Percentiles rank a stretch among this genome's conserved stretches.
Evolutionary conservation across 345 rosid genomes (phyloP).

Genomic region (Salix koriyanagi): DNA sequence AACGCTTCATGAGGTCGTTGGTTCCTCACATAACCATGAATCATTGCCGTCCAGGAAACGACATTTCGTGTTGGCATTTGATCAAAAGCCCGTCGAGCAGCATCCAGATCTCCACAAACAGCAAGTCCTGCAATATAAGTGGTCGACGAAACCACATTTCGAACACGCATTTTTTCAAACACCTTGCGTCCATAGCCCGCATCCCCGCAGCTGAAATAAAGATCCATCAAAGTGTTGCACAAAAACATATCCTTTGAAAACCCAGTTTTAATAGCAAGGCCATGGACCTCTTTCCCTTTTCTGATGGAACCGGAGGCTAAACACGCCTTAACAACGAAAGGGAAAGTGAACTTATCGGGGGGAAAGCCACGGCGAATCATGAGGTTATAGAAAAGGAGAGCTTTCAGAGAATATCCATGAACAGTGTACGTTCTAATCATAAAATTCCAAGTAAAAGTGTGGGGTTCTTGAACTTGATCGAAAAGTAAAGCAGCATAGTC

Average conservation of each 20-base stretch:
- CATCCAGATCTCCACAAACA: slow-evolving; percentile 39
- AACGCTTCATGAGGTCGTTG: slow-evolving; percentile 51
- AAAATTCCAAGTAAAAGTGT: slow-evolving; percentile 65
- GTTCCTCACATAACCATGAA: slow-evolving; percentile 51
- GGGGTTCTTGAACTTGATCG: slow-evolving; percentile 36
- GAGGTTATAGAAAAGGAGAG: slow-evolving; percentile 48
- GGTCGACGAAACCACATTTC: slow-evolving; percentile 66
- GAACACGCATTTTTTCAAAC: slow-evolving; percentile 51
- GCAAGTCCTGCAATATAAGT: slow-evolving; percentile 62
- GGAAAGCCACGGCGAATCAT: slow-evolving; percentile 46
- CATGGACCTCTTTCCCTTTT: slow-evolving; percentile 55
- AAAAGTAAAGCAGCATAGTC: slow-evolving; percentile 53
- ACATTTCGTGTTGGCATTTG: slow-evolving; percentile 59
- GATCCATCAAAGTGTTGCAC: slow-evolving; percentile 59
- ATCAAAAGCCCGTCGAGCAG: slow-evolving; percentile 44
- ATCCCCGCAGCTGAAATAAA: slow-evolving; percentile 54
- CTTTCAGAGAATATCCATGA: slow-evolving; percentile 40
- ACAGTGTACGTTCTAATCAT: slow-evolving; percentile 51
- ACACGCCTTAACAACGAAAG: slow-evolving; percentile 68
- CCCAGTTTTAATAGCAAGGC: slow-evolving; percentile 53
- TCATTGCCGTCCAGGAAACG: slow-evolving; percentile 72
- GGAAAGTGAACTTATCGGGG: slow-evolving; percentile 70
- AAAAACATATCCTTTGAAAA: slow-evolving; percentile 45
- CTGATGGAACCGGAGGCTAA: slow-evolving; percentile 22
- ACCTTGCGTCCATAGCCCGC: slow-evolving; percentile 38